Evolutionary conservation across 1,284 basidiomycete species (phyloP).

Genomic region (Gastroboletus turbinatus): DNA sequence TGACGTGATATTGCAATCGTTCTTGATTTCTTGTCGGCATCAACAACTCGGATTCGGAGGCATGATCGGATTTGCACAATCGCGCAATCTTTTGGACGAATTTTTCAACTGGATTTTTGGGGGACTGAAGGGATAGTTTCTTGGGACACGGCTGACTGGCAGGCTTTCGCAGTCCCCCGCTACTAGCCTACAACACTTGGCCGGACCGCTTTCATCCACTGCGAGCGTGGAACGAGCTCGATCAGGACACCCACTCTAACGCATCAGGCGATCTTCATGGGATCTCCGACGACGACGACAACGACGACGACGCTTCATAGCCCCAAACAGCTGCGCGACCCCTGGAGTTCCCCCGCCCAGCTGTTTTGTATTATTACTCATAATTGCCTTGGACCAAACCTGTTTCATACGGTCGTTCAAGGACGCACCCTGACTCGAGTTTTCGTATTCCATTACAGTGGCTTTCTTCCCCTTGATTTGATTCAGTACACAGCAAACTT

Average conservation of each 20-base stretch:
- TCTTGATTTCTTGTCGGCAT: conserved; percentile 36
- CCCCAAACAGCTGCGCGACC: conserved; percentile 22
- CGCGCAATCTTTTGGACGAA: conserved; percentile 29
- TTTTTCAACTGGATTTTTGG: conserved; percentile 28
- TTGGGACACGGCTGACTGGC: conserved; percentile 20
- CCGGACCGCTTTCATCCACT: conserved; percentile 14
- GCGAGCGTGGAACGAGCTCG: conserved; percentile 27
- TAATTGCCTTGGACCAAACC: conserved; percentile 29
- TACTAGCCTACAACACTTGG: conserved; percentile 9
- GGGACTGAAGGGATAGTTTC: conserved; percentile 13
- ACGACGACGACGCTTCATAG: conserved; percentile 17
- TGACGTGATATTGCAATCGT: conserved; percentile 14
- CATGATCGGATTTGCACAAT: conserved; percentile 31
- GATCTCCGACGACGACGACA: conserved; percentile 24
- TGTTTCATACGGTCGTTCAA: conserved; percentile 20
- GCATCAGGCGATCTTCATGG: conserved; percentile 25
- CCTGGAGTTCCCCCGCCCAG: conserved; percentile 9
- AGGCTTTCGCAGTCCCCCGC: conserved; percentile 11
- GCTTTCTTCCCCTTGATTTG: conserved; percentile 16
- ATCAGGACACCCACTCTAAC: conserved; percentile 14
- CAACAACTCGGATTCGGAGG: conserved; percentile 27
- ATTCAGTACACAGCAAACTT: conserved; percentile 20
- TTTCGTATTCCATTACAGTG: conserved; percentile 23
- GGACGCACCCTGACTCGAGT: conserved; percentile 17
- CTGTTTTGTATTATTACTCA: conserved; percentile 37